Conservation (phyloP, 306 rosid species). For the Casuarina equisetifolia region DNA sequence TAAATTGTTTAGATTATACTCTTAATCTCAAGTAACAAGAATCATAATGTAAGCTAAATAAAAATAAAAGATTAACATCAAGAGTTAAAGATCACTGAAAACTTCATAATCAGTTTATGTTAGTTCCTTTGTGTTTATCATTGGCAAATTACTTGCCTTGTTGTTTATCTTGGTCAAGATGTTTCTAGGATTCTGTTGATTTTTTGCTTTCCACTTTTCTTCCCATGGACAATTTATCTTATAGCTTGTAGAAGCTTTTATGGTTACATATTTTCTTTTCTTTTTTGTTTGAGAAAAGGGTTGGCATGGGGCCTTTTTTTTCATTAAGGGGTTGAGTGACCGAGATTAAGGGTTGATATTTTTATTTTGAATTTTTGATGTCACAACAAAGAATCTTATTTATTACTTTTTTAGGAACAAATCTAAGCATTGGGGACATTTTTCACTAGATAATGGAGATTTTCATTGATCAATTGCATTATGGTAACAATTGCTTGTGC, state of each 20-base stretch:
- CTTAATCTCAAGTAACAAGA: background rate
- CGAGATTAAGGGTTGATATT: background rate
- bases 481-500: background rate
- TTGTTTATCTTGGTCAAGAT: background rate
- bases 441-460: background rate
- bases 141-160: background rate
- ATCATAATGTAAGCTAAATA: background rate
- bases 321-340: background rate
- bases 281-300: no score
- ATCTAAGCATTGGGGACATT: background rate
- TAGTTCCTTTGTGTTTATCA: background rate
- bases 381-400: background rate
- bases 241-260: background rate
- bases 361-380: background rate
- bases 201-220: background rate
- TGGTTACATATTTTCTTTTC: background rate
- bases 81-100: background rate
- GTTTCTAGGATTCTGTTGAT: background rate
- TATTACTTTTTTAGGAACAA: background rate
- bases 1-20: constrained; percentile 10
- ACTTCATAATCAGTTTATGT: background rate
- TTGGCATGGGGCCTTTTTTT: no score
- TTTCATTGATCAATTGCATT: background rate
- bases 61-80: no score
- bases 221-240: background rate